These are phyloP conservation scores for Chrysochromulina parva DNA, from an alignment of 78 protist species.

Conservation along the genomic window DNA sequence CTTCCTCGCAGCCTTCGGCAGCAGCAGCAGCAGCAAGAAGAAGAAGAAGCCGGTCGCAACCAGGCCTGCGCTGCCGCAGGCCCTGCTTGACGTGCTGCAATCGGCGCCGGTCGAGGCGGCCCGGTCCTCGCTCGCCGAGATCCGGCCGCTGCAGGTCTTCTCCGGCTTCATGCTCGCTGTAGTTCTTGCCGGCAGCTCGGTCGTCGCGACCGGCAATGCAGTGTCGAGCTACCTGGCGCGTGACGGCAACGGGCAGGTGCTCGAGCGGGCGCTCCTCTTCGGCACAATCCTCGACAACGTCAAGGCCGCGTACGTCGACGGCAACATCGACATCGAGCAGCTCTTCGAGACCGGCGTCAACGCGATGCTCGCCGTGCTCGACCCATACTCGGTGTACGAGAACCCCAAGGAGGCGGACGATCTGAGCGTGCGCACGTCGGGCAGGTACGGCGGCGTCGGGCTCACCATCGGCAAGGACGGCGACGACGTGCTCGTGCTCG, in stretches of 20 bases:
- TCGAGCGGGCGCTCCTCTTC: conserved; percentile 33
- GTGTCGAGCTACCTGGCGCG: background rate
- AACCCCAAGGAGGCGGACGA: background rate
- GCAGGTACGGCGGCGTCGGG: conserved; percentile 36
- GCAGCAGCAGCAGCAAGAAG: too few relatives aligned
- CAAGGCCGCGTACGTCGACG: conserved; percentile 19
- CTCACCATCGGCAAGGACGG: conserved; percentile 17
- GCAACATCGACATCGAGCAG: background rate
- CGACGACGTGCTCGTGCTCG: background rate
- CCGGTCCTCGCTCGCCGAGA: too few relatives aligned
- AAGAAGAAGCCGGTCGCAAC: too few relatives aligned
- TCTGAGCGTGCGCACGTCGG: background rate
- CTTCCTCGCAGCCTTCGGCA: too few relatives aligned
- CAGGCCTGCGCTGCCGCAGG: too few relatives aligned
- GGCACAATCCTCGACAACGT: conserved; percentile 21
- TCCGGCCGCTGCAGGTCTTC: too few relatives aligned
- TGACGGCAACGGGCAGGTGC: background rate
- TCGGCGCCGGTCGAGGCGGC: too few relatives aligned
- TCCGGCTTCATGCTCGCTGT: too few relatives aligned
- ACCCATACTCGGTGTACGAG: conserved; percentile 38
- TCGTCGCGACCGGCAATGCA: too few relatives aligned
- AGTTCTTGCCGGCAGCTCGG: too few relatives aligned
- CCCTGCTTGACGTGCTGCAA: too few relatives aligned
- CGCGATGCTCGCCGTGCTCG: conserved; percentile 39
- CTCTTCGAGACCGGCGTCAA: conserved; percentile 31